Conservation (phyloP, 371 early-diverging fungal species). For the Blakeslea trispora region DNA sequence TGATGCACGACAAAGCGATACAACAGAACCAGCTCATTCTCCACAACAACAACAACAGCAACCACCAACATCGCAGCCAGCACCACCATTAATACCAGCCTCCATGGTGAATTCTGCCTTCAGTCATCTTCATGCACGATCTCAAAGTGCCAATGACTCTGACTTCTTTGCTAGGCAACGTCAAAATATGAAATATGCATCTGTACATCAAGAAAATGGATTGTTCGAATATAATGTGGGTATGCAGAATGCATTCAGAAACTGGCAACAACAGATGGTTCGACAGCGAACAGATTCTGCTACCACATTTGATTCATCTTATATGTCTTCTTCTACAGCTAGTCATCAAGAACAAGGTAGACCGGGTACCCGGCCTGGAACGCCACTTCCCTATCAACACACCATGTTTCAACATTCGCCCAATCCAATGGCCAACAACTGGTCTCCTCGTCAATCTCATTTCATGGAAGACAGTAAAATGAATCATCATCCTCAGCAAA, state of each 20-base stretch:
- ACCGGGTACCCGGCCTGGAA: background rate
- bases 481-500: too few species aligned
- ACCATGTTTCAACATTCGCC: background rate
- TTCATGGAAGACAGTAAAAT: background rate
- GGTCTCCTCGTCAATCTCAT: background rate
- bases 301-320: conserved; percentile 19
- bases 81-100: conserved; percentile 3
- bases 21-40: background rate
- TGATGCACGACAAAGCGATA: conserved; percentile 2
- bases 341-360: too few species aligned
- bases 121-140: conserved; percentile 19
- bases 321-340: background rate
- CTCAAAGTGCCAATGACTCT: conserved; percentile 28
- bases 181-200: conserved; percentile 7
- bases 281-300: conserved; percentile 23
- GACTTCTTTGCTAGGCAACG: conserved; percentile 17
- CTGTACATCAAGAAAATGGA: background rate
- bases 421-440: background rate
- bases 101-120: conserved; percentile 8
- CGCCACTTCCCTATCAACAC: background rate
- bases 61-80: too few species aligned
- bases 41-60: conserved; percentile 8
- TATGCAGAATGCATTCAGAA: conserved; percentile 18
- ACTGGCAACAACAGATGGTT: conserved; percentile 22
- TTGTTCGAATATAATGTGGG: conserved; percentile 17